Percentiles rank a stretch among this genome's conserved stretches.
phyloP scores from a whole-genome alignment of 2,329 filamentous ascomycete genomes.

The Ampelomyces quisqualis region DNA sequence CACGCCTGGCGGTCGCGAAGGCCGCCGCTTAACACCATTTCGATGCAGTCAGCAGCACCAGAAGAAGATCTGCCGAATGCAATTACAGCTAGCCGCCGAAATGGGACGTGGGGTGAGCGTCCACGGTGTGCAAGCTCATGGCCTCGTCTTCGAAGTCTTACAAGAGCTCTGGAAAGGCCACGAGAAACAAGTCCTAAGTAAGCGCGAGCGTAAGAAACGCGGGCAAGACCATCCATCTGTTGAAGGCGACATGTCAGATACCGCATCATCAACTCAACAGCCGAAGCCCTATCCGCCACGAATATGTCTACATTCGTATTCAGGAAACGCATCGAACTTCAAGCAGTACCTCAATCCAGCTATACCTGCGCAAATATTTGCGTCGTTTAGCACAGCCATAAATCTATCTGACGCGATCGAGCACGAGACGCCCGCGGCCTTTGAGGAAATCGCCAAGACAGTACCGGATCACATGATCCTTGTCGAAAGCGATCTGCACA shows the following conservation, averaged over 20 bases:
- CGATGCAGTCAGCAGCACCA: conserved; percentile 70
- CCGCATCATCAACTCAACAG: not conserved
- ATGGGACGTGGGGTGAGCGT: conserved; percentile 65
- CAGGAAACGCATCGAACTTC: conserved; percentile 71
- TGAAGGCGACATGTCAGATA: conserved; percentile 8
- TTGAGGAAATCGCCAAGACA: conserved; percentile 66
- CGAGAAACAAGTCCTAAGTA: conserved; percentile 63
- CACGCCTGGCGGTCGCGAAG: conserved; percentile 71
- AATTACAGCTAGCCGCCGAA: conserved; percentile 70
- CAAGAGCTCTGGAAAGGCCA: conserved; percentile 68
- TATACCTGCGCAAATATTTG: conserved; percentile 76
- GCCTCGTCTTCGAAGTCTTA: conserved; percentile 66
- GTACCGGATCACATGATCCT: conserved; percentile 78
- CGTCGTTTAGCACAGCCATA: conserved; percentile 83
- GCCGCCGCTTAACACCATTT: conserved; percentile 66
- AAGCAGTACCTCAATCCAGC: conserved; percentile 73
- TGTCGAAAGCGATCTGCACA: conserved; percentile 87
- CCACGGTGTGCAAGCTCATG: conserved; percentile 76
- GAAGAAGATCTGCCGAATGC: conserved; percentile 62
- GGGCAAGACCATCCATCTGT: conserved; percentile 18
- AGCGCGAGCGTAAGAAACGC: conserved; percentile 53
- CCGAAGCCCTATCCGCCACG: conserved; percentile 75
- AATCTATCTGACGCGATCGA: conserved; percentile 63
- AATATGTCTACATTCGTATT: conserved; percentile 93
- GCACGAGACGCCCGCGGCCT: conserved; percentile 53